These are phyloP conservation scores for Ascoidea rubescens DNA, from an alignment of 805 yeast genomes.

Conservation along the genomic window DNA sequence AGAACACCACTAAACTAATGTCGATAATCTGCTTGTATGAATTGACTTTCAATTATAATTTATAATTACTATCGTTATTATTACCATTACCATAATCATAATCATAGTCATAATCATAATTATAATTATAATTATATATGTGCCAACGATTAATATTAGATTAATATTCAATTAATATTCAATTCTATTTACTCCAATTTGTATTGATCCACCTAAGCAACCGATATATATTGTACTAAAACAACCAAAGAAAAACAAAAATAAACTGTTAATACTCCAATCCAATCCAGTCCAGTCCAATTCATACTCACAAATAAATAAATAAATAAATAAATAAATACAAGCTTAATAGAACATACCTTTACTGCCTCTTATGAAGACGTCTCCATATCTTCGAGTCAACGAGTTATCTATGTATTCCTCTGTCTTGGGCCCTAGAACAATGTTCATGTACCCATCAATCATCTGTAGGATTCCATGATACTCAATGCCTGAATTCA, in stretches of 20 bases:
- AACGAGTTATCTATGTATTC: constrained; percentile 42
- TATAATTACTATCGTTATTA: too few relatives aligned
- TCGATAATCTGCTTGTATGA: too few relatives aligned
- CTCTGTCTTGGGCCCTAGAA: constrained; percentile 52
- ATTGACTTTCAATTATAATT: too few relatives aligned
- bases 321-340: constrained; percentile 1
- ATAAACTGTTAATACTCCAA: background rate
- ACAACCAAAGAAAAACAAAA: background rate
- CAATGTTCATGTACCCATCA: constrained; percentile 95
- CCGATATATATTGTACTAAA: constrained; percentile 5
- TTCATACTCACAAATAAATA: background rate
- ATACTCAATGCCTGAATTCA: constrained; percentile 79
- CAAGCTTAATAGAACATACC: constrained; percentile 32
- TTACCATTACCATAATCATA: too few relatives aligned
- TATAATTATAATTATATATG: too few relatives aligned
- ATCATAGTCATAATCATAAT: too few relatives aligned
- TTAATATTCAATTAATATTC: background rate
- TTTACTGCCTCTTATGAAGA: constrained; percentile 77
- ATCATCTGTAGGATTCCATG: constrained; percentile 69
- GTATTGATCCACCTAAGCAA: background rate
- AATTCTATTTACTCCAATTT: too few relatives aligned
- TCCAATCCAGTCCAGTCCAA: background rate
- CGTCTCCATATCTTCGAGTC: constrained; percentile 54
- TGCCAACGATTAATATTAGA: too few relatives aligned
- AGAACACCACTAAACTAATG: constrained; percentile 13